Evolutionary conservation across 2,329 filamentous ascomycete genomes (phyloP), one percentile per base, ranked within the genome.

Genomic region (Hypoxylon sp.): DNA sequence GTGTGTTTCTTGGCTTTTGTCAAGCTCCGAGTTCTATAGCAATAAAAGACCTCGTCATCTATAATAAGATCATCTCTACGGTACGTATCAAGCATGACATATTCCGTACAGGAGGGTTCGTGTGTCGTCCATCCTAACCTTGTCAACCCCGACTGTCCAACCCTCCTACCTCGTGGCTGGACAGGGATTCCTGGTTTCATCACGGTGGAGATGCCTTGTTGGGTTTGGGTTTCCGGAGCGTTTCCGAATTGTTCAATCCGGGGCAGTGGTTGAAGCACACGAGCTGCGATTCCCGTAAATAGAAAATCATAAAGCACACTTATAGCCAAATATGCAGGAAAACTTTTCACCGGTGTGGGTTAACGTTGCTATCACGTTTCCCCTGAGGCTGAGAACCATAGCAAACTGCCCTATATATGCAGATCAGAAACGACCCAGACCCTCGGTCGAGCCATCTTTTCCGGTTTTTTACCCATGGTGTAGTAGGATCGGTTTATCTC

Each of bases 161-260:
- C 28, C 28, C n/a, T 38, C 28, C 17, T 43, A 60, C 59, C 63
- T 70, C 67, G 64, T 70, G 67, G 67, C 55, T 48, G 14, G 17
- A 63, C 67, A 70, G 50, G 67, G 64, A 63, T 70, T 52, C 10
- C 34, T 5, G 28, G 60, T 70, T 70, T 67, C 67, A 65, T 63
- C 46, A 36, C 23, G 9, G 60, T 63, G 67, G 60, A 65, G 64
- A 49, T 60, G 21, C 17, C 50, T 7, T 11, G 23, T 5, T 41
- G 48, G 59, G 11, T 51, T 51, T 60, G 52, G 49, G 34, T 34
- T 48, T 61, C 45, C 60, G 67, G 63, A 59, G 53, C 57, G 43
- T 59, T 57, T 58, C 63, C 60, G 59, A 60, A 64, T 53, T 48
- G 14, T 51, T 56, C 52, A 30, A 46, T 19, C 60, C 53, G 63